Conservation (phyloP, 345 rosid genomes). For the Linum tenue region DNA sequence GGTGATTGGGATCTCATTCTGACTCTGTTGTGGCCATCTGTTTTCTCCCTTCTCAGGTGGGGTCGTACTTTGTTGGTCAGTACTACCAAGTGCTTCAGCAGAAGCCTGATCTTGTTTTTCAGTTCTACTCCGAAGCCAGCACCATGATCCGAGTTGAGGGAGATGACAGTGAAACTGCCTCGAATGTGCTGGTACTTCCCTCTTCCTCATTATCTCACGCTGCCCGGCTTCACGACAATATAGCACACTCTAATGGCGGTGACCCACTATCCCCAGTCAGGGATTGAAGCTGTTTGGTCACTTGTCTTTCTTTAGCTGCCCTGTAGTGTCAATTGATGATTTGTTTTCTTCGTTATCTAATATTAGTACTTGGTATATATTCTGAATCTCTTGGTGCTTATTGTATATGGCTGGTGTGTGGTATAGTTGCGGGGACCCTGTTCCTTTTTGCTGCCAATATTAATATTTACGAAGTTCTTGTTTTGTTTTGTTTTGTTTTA, state of each 20-base stretch:
- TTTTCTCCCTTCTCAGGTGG: slow-evolving; percentile 40
- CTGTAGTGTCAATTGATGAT: background rate
- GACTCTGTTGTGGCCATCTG: background rate
- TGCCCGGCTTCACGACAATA: too few relatives aligned
- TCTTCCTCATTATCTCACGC: background rate
- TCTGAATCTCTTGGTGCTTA: background rate
- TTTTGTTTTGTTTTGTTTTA: background rate
- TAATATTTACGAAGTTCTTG: too few relatives aligned
- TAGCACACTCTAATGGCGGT: too few relatives aligned
- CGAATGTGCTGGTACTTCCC: slow-evolving; percentile 53
- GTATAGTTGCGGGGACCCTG: background rate
- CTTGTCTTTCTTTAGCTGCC: background rate
- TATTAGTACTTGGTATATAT: background rate
- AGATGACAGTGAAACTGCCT: slow-evolving; percentile 53
- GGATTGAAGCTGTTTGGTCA: background rate
- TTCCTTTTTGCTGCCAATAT: background rate
- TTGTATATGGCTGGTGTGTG: background rate
- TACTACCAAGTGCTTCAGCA: slow-evolving; percentile 81
- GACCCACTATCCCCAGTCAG: too few relatives aligned
- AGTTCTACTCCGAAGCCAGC: slow-evolving; percentile 71
- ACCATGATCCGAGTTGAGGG: slow-evolving; percentile 71
- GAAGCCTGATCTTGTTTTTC: slow-evolving; percentile 77
- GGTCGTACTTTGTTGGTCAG: slow-evolving; percentile 89
- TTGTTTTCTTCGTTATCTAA: background rate
- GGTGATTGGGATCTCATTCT: background rate